Percentiles rank a stretch among this genome's conserved stretches.
Evolutionary conservation across 108 stramenopile species (phyloP).

Genomic region (Cyclostephanos invisitatus): DNA sequence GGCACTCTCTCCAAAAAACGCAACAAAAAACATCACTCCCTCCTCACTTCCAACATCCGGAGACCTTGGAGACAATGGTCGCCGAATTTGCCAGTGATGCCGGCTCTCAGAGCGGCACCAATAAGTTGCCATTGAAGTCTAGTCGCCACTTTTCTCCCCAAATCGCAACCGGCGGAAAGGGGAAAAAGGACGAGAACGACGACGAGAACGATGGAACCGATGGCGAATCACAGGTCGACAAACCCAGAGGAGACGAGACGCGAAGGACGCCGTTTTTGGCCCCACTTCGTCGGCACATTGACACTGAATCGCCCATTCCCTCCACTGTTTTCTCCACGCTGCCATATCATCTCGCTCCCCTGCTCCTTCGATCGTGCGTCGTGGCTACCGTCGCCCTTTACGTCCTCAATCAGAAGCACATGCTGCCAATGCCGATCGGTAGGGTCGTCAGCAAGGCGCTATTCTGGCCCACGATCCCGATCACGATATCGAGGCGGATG

Average conservation of each 20-base stretch:
- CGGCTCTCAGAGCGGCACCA: background rate
- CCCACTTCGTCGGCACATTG: slow-evolving; percentile 9
- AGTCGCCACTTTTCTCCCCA: background rate
- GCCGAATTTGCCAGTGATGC: background rate
- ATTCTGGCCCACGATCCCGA: slow-evolving; percentile 86
- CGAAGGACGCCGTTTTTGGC: slow-evolving; percentile 1
- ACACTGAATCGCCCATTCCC: background rate
- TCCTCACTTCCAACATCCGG: no score
- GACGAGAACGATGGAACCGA: slow-evolving; percentile 3
- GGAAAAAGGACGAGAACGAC: slow-evolving; percentile 19
- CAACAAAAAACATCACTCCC: no score
- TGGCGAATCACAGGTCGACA: background rate
- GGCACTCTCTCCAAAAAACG: no score
- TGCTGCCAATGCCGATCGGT: slow-evolving; percentile 65
- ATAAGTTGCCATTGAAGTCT: background rate
- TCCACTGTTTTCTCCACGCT: slow-evolving; percentile 15
- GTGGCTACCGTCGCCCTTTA: slow-evolving; percentile 69
- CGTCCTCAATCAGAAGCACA: slow-evolving; percentile 76
- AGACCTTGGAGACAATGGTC: background rate
- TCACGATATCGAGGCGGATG: slow-evolving; percentile 66
- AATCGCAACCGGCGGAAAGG: slow-evolving; percentile 8
- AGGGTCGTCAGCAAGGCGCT: slow-evolving; percentile 61
- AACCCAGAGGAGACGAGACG: slow-evolving; percentile 8
- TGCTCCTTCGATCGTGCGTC: slow-evolving; percentile 30
- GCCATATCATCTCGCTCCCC: slow-evolving; percentile 15